Conservation (phyloP, 2,329 filamentous ascomycete genomes). For the Myotisia sp. region DNA sequence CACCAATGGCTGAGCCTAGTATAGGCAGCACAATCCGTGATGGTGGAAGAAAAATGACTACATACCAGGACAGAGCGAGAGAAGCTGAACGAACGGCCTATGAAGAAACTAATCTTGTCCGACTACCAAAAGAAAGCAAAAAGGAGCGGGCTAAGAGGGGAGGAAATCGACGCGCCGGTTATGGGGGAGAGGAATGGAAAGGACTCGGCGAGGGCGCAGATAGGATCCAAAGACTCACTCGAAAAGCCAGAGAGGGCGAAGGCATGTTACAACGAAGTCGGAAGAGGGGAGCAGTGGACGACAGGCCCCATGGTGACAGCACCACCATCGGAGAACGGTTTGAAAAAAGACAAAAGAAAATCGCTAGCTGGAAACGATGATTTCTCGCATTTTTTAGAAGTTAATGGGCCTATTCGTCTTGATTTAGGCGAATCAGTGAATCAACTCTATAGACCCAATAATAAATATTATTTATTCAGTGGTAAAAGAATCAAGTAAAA, state of each 20-base stretch:
- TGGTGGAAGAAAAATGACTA: slow-evolving; percentile 67
- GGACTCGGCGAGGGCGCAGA: slow-evolving; percentile 73
- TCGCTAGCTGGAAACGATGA: slow-evolving; percentile 29
- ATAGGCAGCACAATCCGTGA: slow-evolving; percentile 80
- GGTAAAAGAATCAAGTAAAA: too few relatives aligned
- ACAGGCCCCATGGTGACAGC: slow-evolving; percentile 53
- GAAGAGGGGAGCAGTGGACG: slow-evolving; percentile 59
- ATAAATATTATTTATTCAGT: too few relatives aligned
- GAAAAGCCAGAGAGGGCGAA: slow-evolving; percentile 46
- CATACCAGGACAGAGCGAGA: slow-evolving; percentile 56
- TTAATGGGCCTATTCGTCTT: too few relatives aligned
- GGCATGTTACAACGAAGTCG: slow-evolving; percentile 65
- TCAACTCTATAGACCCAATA: too few relatives aligned
- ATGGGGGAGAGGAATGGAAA: slow-evolving; percentile 88
- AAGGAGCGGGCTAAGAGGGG: slow-evolving; percentile 60
- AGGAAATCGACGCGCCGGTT: slow-evolving; percentile 40
- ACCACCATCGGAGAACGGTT: slow-evolving; percentile 52
- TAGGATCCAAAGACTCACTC: slow-evolving; percentile 70
- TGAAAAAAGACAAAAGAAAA: slow-evolving; percentile 32
- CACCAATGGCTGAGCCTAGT: slow-evolving; percentile 71
- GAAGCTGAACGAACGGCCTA: slow-evolving; percentile 72
- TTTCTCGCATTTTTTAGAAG: too few relatives aligned
- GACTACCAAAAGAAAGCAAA: slow-evolving; percentile 74
- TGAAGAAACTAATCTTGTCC: slow-evolving; percentile 83
- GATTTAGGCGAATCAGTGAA: too few relatives aligned